These are phyloP conservation scores for Sporothrix mexicana DNA, from an alignment of 2,329 filamentous ascomycete genomes.

Conservation along the genomic window DNA sequence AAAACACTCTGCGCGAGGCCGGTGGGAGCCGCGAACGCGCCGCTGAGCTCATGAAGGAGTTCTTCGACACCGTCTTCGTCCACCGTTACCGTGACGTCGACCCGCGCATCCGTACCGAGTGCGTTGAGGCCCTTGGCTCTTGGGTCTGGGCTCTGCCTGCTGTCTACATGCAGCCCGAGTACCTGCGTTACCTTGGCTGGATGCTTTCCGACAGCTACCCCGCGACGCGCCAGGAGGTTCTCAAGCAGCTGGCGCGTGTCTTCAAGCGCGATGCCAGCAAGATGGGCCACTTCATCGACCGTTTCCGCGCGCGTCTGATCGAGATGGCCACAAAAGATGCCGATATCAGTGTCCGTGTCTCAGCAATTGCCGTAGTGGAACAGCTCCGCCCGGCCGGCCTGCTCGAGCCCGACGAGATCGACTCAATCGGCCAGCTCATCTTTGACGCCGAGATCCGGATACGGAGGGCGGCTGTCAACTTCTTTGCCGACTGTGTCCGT, in stretches of 20 bases:
- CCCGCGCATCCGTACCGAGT: constrained; percentile 84
- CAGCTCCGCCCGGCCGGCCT: constrained; percentile 81
- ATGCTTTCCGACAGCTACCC: constrained; percentile 82
- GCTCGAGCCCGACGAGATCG: constrained; percentile 89
- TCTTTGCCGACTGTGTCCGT: constrained; percentile 86
- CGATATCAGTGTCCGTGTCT: constrained; percentile 78
- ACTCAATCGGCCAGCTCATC: constrained; percentile 82
- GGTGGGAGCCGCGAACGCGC: constrained; percentile 72
- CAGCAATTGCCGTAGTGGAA: constrained; percentile 81
- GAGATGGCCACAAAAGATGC: constrained; percentile 91
- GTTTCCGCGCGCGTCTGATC: constrained; percentile 83
- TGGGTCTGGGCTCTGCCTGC: constrained; percentile 89
- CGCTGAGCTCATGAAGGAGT: constrained; percentile 76
- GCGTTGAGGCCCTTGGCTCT: constrained; percentile 80
- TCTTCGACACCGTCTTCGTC: constrained; percentile 91
- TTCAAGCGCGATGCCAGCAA: constrained; percentile 83
- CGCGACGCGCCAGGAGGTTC: constrained; percentile 79
- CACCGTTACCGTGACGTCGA: constrained; percentile 96
- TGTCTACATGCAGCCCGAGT: constrained; percentile 87
- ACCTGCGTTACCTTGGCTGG: constrained; percentile 94
- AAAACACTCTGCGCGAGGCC: constrained; percentile 73
- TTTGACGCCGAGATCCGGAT: constrained; percentile 86
- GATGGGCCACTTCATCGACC: constrained; percentile 89
- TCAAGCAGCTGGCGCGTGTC: constrained; percentile 80
- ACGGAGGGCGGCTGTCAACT: constrained; percentile 84